Evolutionary conservation across 2,329 filamentous ascomycete species (phyloP).

Genomic region (Ustulina deusta): DNA sequence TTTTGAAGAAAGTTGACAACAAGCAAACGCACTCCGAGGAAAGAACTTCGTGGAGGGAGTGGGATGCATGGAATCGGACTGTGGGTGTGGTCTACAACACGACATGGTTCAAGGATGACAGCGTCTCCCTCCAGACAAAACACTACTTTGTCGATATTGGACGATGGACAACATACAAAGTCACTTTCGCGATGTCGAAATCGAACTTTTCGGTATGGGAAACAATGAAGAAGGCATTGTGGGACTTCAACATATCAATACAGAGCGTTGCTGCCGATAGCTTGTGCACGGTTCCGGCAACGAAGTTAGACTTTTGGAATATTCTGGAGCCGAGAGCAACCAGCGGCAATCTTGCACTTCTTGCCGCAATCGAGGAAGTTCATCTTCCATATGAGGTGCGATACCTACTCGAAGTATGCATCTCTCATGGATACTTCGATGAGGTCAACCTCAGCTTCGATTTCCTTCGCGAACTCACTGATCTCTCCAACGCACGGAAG

Average conservation of each 20-base stretch:
- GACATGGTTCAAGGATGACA: slow-evolving; percentile 49
- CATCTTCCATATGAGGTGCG: slow-evolving; percentile 76
- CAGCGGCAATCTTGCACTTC: slow-evolving; percentile 46
- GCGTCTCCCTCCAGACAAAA: slow-evolving; percentile 56
- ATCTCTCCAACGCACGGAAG: slow-evolving; percentile 52
- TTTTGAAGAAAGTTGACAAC: slow-evolving; percentile 57
- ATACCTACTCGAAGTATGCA: slow-evolving; percentile 92
- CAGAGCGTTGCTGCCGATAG: slow-evolving; percentile 50
- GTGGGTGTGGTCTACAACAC: slow-evolving; percentile 58
- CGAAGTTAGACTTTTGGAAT: slow-evolving; percentile 56
- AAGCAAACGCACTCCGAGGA: slow-evolving; percentile 50
- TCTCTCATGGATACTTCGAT: slow-evolving; percentile 81
- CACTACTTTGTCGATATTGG: slow-evolving; percentile 63
- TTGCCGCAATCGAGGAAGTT: slow-evolving; percentile 54
- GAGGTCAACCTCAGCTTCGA: slow-evolving; percentile 77
- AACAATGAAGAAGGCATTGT: slow-evolving; percentile 65
- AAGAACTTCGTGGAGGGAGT: slow-evolving; percentile 54
- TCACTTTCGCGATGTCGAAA: slow-evolving; percentile 55
- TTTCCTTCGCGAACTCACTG: slow-evolving; percentile 73
- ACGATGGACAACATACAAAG: slow-evolving; percentile 67
- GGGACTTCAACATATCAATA: slow-evolving; percentile 78
- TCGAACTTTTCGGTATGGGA: slow-evolving; percentile 52
- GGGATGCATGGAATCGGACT: slow-evolving; percentile 63
- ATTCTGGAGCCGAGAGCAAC: slow-evolving; percentile 52
- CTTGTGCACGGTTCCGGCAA: slow-evolving; percentile 57